Evolutionary conservation across 192 early-diverging fungal species (phyloP).

Genomic region (Dissophora ornata): DNA sequence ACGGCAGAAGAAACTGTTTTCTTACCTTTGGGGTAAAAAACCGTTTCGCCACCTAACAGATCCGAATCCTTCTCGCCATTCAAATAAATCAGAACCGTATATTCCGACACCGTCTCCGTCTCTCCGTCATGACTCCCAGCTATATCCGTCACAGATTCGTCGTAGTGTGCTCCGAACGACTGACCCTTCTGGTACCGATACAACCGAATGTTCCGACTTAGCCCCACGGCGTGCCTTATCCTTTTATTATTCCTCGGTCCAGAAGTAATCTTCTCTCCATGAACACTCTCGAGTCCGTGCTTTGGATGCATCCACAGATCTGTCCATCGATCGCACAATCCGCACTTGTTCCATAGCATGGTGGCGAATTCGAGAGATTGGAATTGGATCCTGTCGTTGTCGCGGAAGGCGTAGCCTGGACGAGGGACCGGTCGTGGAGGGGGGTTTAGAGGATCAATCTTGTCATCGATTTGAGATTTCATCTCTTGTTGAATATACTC

Average conservation of each 20-base stretch:
- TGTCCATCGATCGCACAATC: conserved; percentile 40
- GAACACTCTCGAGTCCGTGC: conserved; percentile 47
- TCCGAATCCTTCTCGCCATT: conserved; percentile 59
- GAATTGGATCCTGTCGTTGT: conserved; percentile 67
- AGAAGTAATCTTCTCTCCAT: conserved; percentile 40
- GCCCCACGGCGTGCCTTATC: conserved; percentile 53
- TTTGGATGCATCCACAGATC: conserved; percentile 47
- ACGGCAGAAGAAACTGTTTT: conserved; percentile 14
- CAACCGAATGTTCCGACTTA: conserved; percentile 68
- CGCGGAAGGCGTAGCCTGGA: conserved; percentile 68
- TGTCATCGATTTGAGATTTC: conserved; percentile 46
- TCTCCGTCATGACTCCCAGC: conserved; percentile 38
- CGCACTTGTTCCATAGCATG: conserved; percentile 60
- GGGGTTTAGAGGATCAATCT: conserved; percentile 30
- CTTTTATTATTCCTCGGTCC: conserved; percentile 29
- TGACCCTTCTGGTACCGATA: conserved; percentile 71
- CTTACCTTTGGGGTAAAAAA: conserved; percentile 43
- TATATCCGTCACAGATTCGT: conserved; percentile 63
- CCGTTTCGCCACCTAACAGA: conserved; percentile 31
- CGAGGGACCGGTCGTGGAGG: conserved; percentile 46
- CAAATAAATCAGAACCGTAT: conserved; percentile 68
- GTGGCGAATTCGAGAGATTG: conserved; percentile 57
- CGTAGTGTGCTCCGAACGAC: conserved; percentile 70
- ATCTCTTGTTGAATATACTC: conserved; percentile 39
- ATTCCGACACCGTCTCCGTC: conserved; percentile 60